Percentiles rank a stretch among this genome's conserved stretches.
phyloP scores from a whole-genome alignment of 257 asterid species.

The Solanum piurae region DNA sequence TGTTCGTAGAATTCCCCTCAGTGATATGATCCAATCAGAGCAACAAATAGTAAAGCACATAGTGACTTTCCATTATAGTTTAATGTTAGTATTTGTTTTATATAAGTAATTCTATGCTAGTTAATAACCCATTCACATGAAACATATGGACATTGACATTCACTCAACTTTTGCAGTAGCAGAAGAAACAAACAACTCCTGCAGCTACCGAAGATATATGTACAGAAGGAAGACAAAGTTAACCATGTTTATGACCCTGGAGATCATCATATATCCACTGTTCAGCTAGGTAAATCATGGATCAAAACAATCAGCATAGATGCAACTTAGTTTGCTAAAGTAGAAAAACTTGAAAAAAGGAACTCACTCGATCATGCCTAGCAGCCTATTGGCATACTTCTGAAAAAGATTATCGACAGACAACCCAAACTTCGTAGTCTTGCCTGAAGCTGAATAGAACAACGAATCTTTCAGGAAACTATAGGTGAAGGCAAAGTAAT shows the following conservation, averaged over 20 bases:
- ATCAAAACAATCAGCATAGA: neutral
- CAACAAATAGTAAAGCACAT: neutral
- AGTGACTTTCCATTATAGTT: neutral
- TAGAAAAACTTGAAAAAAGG: neutral
- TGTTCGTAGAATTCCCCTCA: neutral
- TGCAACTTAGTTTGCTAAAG: neutral
- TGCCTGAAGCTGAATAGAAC: constrained; percentile 50
- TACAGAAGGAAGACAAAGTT: neutral
- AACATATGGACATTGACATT: neutral
- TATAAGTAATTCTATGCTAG: neutral
- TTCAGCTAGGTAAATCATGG: neutral
- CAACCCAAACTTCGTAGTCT: constrained; percentile 45
- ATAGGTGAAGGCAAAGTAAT: neutral
- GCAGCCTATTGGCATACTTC: constrained; percentile 36
- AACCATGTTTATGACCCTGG: neutral
- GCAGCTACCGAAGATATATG: neutral
- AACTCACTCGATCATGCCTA: constrained; percentile 64
- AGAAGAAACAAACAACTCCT: neutral
- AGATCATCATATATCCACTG: neutral
- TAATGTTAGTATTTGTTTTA: neutral
- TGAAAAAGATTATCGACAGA: constrained; percentile 50
- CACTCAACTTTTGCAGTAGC: neutral
- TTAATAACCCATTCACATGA: neutral
- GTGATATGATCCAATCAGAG: neutral
- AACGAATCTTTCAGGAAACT: neutral